Conservation (phyloP, 164 flowering plant genomes). For the Stephania japonica region DNA sequence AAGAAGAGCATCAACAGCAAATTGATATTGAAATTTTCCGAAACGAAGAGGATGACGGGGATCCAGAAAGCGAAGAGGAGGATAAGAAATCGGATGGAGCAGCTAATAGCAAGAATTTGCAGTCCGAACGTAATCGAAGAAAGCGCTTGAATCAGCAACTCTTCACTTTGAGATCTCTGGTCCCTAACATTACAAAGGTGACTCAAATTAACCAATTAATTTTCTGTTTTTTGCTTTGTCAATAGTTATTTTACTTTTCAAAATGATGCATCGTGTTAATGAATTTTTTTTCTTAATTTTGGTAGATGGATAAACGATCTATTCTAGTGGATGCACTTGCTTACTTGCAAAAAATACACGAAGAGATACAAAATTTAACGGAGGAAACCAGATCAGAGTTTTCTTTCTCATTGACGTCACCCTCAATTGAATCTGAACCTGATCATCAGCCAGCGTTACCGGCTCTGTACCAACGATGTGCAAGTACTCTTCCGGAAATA, state of each 20-base stretch:
- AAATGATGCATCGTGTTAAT: neutral
- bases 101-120: neutral
- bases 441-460: too few species aligned
- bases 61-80: neutral
- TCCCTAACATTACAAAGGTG: too few species aligned
- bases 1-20: neutral
- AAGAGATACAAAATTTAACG: slow-evolving; percentile 2
- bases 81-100: neutral
- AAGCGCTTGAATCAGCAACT: too few species aligned
- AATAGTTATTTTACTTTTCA: neutral
- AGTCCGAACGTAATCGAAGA: too few species aligned
- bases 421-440: too few species aligned
- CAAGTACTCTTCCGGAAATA: slow-evolving; percentile 1
- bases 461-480: too few species aligned
- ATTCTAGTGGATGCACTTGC: slow-evolving; percentile 14
- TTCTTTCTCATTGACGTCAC: too few species aligned
- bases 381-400: too few species aligned
- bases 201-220: too few species aligned
- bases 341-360: slow-evolving; percentile 6
- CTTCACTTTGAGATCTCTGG: too few species aligned
- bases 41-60: neutral
- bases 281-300: neutral
- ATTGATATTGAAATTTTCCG: neutral
- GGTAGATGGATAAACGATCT: slow-evolving; percentile 16
- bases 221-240: neutral